phyloP scores from a whole-genome alignment of 1,139 yeast species.

The Pneumocystis canis region DNA sequence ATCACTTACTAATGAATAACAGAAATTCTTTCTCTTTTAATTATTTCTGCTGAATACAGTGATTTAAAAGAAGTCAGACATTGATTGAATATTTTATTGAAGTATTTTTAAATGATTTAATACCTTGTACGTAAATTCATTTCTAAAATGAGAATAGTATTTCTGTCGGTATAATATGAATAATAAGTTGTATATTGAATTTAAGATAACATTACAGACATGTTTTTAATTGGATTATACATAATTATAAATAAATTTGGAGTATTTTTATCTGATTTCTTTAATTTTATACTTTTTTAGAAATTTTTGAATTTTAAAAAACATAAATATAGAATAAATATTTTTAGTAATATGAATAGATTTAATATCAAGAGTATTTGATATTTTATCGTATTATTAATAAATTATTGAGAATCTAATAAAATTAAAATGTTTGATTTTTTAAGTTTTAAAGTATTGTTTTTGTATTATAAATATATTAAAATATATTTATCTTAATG shows the following conservation, averaged over 20 bases:
- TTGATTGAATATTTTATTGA: background rate
- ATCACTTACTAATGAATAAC: background rate
- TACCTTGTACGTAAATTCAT: background rate
- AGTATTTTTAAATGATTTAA: background rate
- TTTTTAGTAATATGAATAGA: too few relatives aligned
- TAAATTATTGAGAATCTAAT: too few relatives aligned
- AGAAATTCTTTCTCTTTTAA: background rate
- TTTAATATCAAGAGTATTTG: too few relatives aligned
- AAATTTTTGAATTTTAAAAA: background rate
- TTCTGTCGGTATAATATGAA: background rate
- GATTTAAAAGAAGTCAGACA: background rate
- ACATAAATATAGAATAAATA: background rate
- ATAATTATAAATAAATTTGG: background rate
- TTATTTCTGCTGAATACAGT: background rate
- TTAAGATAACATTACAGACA: background rate
- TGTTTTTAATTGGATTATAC: background rate
- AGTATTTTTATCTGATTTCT: background rate
- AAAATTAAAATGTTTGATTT: too few relatives aligned
- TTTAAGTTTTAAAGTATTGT: too few relatives aligned
- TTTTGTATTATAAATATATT: too few relatives aligned
- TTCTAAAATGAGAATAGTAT: background rate
- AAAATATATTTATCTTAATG: too few relatives aligned
- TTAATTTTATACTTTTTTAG: background rate
- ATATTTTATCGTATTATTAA: too few relatives aligned
- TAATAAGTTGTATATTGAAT: background rate